Base-by-base conservation (phyloP, 805 yeast genomes). In the Torulaspora franciscae region DNA sequence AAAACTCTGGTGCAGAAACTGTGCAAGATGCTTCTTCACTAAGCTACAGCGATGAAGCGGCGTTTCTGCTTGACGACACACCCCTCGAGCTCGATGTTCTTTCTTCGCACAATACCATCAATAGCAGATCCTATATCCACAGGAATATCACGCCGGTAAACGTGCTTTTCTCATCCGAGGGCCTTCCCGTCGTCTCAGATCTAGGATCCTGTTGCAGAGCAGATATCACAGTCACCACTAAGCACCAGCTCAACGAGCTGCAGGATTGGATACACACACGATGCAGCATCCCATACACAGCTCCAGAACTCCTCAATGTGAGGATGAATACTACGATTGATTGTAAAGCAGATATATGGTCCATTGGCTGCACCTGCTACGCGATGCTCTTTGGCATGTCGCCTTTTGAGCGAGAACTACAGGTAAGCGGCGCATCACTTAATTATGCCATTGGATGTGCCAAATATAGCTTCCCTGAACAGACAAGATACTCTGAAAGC, bases 131-230 rank as follows among this genome's bases (percentile, higher is more conserved):
- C 22, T 88, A 76, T 62, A 91, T 95, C 0, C 97, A 90, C 62
- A 68, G 89, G 45, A 96, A 90, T 61, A 68, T 90, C 45, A 90
- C 87, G 59, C 96, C 97, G 0, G 95, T 93, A 2, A 90, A 87
- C 59, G 77, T 89, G 13, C 83, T 90, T 90, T 67, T 89, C 4
- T 74, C 85, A 0, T 75, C 80, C 35, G 84, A 81, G 48, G 88
- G 87, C 2, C 61, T 75, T 10, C 95, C 95, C 0, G 88, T 90
- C 6, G 68, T 91, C 34, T 81, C 85, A 54, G 96, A 91, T 59
- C 68, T 90, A 45, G 96, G 97, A 6, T 83, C 93, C 6, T 82
- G 91, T 57, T 65, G 81, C 4, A 74, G 70, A 46, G 91, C 95
- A 0, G 68, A 82, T 4, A 57, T 78, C 2, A 56, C 65, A 2